These are phyloP conservation scores for Termitomyces bulborhizus DNA, from an alignment of 768 basidiomycete genomes.

Conservation along the genomic window DNA sequence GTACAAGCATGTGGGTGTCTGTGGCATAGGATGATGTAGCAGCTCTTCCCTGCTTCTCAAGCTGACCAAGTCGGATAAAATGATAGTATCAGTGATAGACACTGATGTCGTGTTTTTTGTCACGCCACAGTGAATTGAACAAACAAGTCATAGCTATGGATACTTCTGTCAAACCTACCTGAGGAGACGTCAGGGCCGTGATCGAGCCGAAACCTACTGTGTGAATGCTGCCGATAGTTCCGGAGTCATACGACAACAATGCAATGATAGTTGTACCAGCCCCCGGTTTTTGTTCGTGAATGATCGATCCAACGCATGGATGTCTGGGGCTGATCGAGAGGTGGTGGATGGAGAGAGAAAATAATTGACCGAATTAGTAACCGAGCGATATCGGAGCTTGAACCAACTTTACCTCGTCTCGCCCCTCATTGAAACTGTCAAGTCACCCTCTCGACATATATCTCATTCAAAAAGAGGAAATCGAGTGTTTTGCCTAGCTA, in stretches of 20 bases:
- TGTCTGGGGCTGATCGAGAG: not conserved
- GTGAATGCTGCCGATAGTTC: not conserved
- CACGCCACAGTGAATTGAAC: not conserved
- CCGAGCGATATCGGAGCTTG: not conserved
- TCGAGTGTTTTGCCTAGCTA: not conserved
- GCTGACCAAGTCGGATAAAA: not conserved
- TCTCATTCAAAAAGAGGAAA: not conserved
- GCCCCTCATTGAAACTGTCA: not conserved
- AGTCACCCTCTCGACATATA: not conserved
- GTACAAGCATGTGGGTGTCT: not conserved
- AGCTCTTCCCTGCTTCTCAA: not conserved
- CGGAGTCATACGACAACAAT: not conserved
- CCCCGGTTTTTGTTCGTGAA: not conserved
- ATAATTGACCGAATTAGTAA: not conserved
- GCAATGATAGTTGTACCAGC: not conserved
- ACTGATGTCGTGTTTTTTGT: not conserved
- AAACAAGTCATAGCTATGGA: not conserved
- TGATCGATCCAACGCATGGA: not conserved
- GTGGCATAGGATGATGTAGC: not conserved
- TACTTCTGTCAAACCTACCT: not conserved
- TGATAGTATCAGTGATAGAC: constrained; percentile 10
- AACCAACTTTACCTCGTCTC: not conserved
- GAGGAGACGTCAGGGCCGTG: not conserved
- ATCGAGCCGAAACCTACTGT: not conserved
- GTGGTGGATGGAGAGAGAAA: not conserved